Percentiles rank a stretch among this genome's conserved stretches.
Conservation (phyloP, 2,329 filamentous ascomycete genomes). For the Cytospora piceicola region DNA sequence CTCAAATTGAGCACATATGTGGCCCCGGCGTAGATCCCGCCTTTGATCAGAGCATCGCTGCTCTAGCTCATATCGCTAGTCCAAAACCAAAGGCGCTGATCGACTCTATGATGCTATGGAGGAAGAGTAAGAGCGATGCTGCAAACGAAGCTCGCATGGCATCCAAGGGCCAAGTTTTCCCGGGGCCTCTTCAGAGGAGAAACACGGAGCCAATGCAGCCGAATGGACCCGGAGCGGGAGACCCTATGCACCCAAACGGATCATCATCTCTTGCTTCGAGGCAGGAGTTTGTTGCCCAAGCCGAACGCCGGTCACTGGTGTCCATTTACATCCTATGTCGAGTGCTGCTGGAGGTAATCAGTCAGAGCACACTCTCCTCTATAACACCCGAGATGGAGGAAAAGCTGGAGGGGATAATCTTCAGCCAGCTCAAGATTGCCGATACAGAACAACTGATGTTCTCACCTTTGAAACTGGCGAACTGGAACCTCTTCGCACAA, state of each 20-base stretch:
- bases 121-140: constrained; percentile 91
- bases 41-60: constrained; percentile 93
- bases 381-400: constrained; percentile 93
- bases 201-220: constrained; percentile 73
- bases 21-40: constrained; percentile 83
- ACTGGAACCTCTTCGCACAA: constrained; percentile 94
- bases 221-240: constrained; percentile 35
- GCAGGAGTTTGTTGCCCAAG: constrained; percentile 75
- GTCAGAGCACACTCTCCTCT: constrained; percentile 79
- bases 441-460: constrained; percentile 79
- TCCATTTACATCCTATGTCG: constrained; percentile 96
- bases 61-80: constrained; percentile 90
- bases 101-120: constrained; percentile 97
- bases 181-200: constrained; percentile 63
- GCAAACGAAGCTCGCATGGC: constrained; percentile 67
- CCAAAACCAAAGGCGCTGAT: constrained; percentile 94
- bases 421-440: constrained; percentile 88
- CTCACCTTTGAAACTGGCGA: constrained; percentile 84
- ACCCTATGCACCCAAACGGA: constrained; percentile 41
- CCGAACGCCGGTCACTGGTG: constrained; percentile 87
- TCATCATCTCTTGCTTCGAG: constrained; percentile 50
- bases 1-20: constrained; percentile 85
- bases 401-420: constrained; percentile 93
- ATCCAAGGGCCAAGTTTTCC: constrained; percentile 30
- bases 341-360: constrained; percentile 91